phyloP scores from a whole-genome alignment of 2,329 filamentous ascomycete species.

The Paecilomyces dactylethromorphus region DNA sequence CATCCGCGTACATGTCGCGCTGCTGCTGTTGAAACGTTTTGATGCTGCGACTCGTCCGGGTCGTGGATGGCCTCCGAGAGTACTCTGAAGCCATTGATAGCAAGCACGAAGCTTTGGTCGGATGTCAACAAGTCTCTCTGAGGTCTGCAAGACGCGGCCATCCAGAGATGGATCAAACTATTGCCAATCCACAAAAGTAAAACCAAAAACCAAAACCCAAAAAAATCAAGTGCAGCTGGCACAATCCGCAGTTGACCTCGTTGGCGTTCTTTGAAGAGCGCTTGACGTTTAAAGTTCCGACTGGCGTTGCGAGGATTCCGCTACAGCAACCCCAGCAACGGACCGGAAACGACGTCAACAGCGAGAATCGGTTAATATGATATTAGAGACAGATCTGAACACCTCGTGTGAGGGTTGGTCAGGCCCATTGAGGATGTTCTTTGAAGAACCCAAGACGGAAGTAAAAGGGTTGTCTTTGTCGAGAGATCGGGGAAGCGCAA shows the following conservation, averaged over 20 bases:
- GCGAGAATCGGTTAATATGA: not conserved
- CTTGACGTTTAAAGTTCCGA: not conserved
- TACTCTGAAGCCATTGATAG: not conserved
- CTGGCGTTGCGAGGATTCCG: not conserved
- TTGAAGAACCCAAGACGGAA: not conserved
- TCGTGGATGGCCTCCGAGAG: slow-evolving; percentile 3
- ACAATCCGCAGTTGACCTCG: not conserved
- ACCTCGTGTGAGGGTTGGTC: not conserved
- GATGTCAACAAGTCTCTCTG: not conserved
- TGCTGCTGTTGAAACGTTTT: slow-evolving; percentile 19
- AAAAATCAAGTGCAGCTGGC: not conserved
- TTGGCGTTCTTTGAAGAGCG: not conserved
- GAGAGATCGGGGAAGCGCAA: not conserved
- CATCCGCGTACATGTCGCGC: slow-evolving; percentile 16
- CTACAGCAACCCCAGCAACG: not conserved
- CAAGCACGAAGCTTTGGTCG: not conserved
- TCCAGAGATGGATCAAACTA: not conserved
- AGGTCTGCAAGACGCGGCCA: not conserved
- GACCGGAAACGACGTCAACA: not conserved
- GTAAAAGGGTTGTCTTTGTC: not conserved
- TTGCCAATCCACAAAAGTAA: not conserved
- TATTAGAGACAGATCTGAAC: not conserved
- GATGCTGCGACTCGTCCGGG: slow-evolving; percentile 11
- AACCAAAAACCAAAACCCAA: not conserved
- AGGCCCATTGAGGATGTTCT: not conserved